These are phyloP conservation scores for Prunella vulgaris DNA, from an alignment of 257 asterid genomes.

Conservation along the genomic window DNA sequence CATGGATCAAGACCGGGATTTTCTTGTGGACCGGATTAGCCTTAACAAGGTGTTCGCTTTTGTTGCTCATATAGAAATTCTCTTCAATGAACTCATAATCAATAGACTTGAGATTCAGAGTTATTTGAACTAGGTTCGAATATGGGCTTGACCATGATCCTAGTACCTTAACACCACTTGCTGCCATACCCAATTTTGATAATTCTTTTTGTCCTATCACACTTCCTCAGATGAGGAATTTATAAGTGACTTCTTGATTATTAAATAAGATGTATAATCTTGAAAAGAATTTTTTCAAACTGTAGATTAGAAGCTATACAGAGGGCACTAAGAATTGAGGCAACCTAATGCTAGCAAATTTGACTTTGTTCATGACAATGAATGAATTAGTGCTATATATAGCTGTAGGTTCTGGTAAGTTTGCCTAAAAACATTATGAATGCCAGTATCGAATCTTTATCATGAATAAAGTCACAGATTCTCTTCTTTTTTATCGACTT, in stretches of 20 bases:
- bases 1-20: conserved; percentile 33
- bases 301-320: background rate
- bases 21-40: conserved; percentile 35
- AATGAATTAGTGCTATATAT: background rate
- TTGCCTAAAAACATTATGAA: background rate
- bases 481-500: background rate
- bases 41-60: conserved; percentile 29
- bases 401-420: background rate
- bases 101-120: conserved; percentile 32
- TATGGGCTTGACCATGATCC: conserved; percentile 35
- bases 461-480: background rate
- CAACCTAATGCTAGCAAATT: background rate
- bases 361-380: conserved; percentile 9
- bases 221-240: background rate
- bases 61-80: conserved; percentile 14
- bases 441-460: background rate
- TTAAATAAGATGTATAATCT: background rate
- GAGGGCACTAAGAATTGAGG: background rate
- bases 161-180: conserved; percentile 19
- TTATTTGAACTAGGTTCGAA: conserved; percentile 30
- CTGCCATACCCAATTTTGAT: conserved; percentile 17
- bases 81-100: conserved; percentile 25
- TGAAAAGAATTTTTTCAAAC: background rate
- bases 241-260: background rate
- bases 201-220: background rate